Evolutionary conservation across 2,329 filamentous ascomycete genomes (phyloP).

Genomic region (Sporothrix schenckii): DNA sequence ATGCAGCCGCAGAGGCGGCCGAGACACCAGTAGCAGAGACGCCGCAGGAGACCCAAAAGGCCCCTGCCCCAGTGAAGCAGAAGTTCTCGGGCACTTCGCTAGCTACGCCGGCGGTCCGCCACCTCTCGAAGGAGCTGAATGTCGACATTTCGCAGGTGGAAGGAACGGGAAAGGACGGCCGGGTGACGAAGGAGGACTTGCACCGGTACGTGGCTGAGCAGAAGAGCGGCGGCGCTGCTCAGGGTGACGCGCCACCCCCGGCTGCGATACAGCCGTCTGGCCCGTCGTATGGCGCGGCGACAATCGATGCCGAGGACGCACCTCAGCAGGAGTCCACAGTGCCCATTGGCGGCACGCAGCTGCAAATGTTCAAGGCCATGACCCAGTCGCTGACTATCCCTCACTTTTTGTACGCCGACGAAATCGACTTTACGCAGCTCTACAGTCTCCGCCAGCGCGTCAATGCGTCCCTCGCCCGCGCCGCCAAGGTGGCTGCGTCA

Average conservation of each 20-base stretch:
- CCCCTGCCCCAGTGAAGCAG: conserved; percentile 47
- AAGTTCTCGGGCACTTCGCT: conserved; percentile 66
- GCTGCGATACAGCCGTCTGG: conserved; percentile 38
- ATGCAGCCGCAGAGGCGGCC: conserved; percentile 28
- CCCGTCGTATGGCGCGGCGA: conserved; percentile 41
- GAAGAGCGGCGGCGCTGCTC: conserved; percentile 43
- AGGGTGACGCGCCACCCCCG: not conserved
- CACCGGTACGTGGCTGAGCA: conserved; percentile 66
- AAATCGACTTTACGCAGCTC: conserved; percentile 78
- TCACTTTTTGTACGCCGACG: conserved; percentile 93
- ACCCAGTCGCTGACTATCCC: conserved; percentile 87
- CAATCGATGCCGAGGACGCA: conserved; percentile 39
- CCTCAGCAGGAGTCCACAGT: conserved; percentile 69
- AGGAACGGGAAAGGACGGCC: conserved; percentile 87
- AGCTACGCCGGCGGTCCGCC: conserved; percentile 89
- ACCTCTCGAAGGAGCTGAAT: conserved; percentile 77
- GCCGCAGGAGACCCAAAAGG: not conserved
- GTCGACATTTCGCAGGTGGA: conserved; percentile 76
- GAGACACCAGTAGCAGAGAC: conserved; percentile 31
- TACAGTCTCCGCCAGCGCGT: conserved; percentile 72
- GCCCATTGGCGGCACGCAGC: conserved; percentile 75
- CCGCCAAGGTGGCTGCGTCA: conserved; percentile 34
- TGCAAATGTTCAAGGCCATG: conserved; percentile 98
- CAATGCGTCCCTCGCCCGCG: conserved; percentile 61
- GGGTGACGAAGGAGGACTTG: conserved; percentile 92